Base-by-base conservation (phyloP, 2,329 filamentous ascomycete species). In the Cadophora malorum region DNA sequence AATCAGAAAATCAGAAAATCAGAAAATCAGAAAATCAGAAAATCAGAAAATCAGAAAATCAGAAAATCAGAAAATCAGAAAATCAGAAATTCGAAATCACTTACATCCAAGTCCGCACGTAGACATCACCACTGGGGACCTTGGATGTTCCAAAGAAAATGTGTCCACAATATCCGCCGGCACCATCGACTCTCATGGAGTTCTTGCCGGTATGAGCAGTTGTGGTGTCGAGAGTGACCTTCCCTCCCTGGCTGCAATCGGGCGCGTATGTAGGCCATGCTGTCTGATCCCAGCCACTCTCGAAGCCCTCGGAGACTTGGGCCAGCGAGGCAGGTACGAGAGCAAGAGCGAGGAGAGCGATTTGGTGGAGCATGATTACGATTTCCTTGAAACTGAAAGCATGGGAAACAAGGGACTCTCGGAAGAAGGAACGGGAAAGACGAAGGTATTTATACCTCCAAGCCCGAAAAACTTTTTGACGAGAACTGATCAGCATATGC, bases 111-210 rank as follows among this genome's bases (percentile, higher is more conserved):
- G 81, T 79, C 70, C 86, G 76, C 28, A 88, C 85, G 65, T 88
- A 88, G 64, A 89, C 79, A 74, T 88, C 83, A 1, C 86, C 86
- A 63, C 75, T 81, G 0, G 86, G 86, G 2, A 89, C 79, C 56
- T 83, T 81, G 0, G 79, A 85, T 1, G 86, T 88, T 67, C 86
- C 86, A 67, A 89, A 84, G 78, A 89, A 89, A 56, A 87, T 85
- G 74, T 89, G 86, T 28, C 85, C 85, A 66, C 85, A 87, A 76
- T 83, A 87, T 4, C 85, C 85, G 52, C 83, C 83, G 0, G 83
- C 83, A 53, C 84, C 83, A 56, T 81, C 82, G 21, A 87, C 85
- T 56, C 81, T 81, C 4, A 86, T 81, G 0, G 84, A 87, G 75
- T 86, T 87, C 73, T 79, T 83, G 52, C 86, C 86, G 67, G 82